phyloP scores from a whole-genome alignment of 208 protist genomes.

The Leishmania aethiopica region DNA sequence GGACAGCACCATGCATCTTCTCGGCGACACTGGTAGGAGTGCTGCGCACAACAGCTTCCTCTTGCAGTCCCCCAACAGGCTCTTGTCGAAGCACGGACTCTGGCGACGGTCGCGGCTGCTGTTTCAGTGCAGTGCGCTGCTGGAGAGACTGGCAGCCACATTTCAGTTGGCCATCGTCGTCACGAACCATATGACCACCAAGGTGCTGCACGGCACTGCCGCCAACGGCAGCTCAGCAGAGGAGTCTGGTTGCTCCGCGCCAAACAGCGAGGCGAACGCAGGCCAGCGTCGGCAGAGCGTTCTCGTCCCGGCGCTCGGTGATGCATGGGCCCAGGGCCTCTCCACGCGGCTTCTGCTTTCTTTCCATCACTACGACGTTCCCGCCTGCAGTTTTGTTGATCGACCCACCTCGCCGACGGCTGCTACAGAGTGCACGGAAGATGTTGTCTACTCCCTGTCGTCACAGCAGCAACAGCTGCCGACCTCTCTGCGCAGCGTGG shows the following conservation, averaged over 20 bases:
- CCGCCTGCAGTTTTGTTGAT: constrained; percentile 2
- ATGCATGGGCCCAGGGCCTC: constrained; percentile 64
- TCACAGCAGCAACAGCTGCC: too few species aligned
- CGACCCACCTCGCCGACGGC: not conserved
- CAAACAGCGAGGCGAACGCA: not conserved
- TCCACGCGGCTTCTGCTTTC: constrained; percentile 64
- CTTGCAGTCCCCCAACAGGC: not conserved
- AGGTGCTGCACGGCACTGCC: constrained; percentile 6
- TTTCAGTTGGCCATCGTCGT: constrained; percentile 65
- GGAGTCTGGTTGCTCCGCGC: not conserved
- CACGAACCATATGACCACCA: constrained; percentile 89
- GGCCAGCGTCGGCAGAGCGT: not conserved
- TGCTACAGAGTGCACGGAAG: constrained; percentile 23
- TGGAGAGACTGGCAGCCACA: constrained; percentile 51
- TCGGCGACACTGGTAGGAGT: too few species aligned
- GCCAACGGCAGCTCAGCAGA: not conserved
- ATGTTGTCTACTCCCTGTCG: constrained; percentile 20
- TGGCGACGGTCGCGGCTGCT: constrained; percentile 65
- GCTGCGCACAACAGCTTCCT: not conserved
- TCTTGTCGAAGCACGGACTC: constrained; percentile 14
- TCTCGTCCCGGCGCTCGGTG: constrained; percentile 76
- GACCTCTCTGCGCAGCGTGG: not conserved
- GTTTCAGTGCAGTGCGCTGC: constrained; percentile 53
- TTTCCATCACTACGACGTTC: constrained; percentile 60
- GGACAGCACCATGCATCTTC: not conserved